Base-by-base conservation (phyloP, 148 eudicot species). In the Cornus kousa region DNA sequence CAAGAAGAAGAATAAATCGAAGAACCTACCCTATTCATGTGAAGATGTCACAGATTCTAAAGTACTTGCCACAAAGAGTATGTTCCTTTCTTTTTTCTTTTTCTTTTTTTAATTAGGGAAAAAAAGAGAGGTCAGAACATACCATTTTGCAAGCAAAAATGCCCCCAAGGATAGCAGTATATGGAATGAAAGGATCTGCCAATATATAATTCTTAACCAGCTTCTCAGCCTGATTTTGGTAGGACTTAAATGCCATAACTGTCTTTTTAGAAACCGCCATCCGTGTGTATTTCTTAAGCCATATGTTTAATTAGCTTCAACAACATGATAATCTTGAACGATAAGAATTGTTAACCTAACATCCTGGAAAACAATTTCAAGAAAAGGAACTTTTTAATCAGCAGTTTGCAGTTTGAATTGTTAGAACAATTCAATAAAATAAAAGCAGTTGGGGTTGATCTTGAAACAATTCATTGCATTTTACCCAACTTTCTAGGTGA, bases 121-220 rank as follows among this genome's bases (percentile, higher is more conserved):
- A 57, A 64, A n/a, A 7, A 9, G 43, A 22, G 43, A 20, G 43
- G 24, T 55, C 48, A 31, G 62, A 67, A 78, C 90, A 73, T 89
- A 92, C 99, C 98, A 96, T 74, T 90, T 91, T 96, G 87, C 93
- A 91, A 32, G 87, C 84, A 48, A 96, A 81, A 16, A 94, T 82
- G 77, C 99, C 94, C 55, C 87, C 86, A 79, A 96, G 79, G 72
- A 96, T 86, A 55, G 97, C 90, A 74, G 98, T 89, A 82, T 94
- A 96, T 48, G 98, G 98, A 76, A 96, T 87, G 64, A 89, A 78
- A 83, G 98, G 88, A 86, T 91, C 97, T 62, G 98, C 88, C n/a
- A 94, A 78, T 78, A 96, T 82, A 84, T 90, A 95, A 82, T 87
- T 84, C 83, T 89, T 94, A 66, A 94, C 88, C 78, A 96, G 81